Percentiles rank a stretch among this genome's conserved stretches.
These are phyloP conservation scores for Leccinum fallax DNA, from an alignment of 1,284 basidiomycete genomes.

Conservation along the genomic window DNA sequence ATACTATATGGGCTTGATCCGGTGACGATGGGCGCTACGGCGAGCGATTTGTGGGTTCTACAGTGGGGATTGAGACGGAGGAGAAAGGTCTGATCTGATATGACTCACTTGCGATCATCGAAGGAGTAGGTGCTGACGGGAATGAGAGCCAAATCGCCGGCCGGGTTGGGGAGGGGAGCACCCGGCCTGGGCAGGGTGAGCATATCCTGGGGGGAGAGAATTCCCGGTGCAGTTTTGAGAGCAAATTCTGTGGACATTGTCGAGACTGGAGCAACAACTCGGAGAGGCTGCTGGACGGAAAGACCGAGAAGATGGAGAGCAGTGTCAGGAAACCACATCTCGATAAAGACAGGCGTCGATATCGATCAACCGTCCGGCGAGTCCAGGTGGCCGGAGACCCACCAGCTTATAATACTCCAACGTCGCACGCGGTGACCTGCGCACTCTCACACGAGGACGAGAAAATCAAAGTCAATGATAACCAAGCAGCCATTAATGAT, in stretches of 20 bases:
- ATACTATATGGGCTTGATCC: conserved; percentile 51
- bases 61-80: too few relatives aligned
- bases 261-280: conserved; percentile 25
- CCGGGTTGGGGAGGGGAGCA: conserved; percentile 61
- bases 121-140: conserved; percentile 72
- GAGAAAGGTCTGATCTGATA: neutral
- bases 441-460: neutral
- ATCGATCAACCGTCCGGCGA: conserved; percentile 8
- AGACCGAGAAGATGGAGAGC: conserved; percentile 49
- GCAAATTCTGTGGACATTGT: conserved; percentile 47
- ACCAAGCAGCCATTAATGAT: neutral
- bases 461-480: neutral
- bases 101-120: conserved; percentile 66
- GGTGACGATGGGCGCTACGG: conserved; percentile 58
- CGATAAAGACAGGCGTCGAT: conserved; percentile 6
- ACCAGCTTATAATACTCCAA: neutral
- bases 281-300: conserved; percentile 52
- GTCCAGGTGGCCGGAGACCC: neutral
- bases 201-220: conserved; percentile 75
- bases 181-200: conserved; percentile 73
- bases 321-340: conserved; percentile 38
- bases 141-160: conserved; percentile 68
- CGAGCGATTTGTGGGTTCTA: conserved; percentile 74
- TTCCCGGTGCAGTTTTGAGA: conserved; percentile 55
- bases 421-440: neutral